Conservation (phyloP, 345 rosid genomes). For the Lumnitzera racemosa region DNA sequence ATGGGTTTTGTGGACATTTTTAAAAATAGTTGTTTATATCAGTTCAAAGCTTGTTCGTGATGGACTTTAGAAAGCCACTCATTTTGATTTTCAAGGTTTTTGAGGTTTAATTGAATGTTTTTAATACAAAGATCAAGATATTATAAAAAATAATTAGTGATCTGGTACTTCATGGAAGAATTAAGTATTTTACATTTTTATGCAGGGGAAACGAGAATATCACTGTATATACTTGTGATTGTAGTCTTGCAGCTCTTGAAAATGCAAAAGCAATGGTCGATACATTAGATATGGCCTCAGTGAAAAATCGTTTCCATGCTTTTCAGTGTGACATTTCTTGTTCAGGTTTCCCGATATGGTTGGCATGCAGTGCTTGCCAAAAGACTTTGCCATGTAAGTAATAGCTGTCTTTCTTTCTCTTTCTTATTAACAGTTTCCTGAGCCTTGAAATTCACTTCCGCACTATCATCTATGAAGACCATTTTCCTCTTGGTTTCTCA, state of each 20-base stretch:
- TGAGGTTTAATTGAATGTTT: too few species aligned
- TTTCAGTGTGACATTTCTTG: constrained; percentile 65
- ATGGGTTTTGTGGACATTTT: too few species aligned
- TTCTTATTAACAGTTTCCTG: constrained; percentile 20
- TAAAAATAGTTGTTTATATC: too few species aligned
- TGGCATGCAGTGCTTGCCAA: constrained; percentile 44
- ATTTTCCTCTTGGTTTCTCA: constrained; percentile 9
- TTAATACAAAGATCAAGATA: too few species aligned
- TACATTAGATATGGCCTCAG: constrained; percentile 10
- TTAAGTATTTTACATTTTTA: background rate
- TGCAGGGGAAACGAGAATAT: constrained; percentile 55
- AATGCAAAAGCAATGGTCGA: constrained; percentile 47
- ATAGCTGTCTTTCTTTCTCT: constrained; percentile 3
- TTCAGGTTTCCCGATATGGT: constrained; percentile 55
- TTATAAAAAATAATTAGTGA: too few species aligned
- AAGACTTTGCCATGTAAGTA: constrained; percentile 13
- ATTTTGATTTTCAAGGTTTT: too few species aligned
- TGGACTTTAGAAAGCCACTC: too few species aligned
- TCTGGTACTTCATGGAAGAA: too few species aligned
- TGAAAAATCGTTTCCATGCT: constrained; percentile 30
- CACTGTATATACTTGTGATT: constrained; percentile 72
- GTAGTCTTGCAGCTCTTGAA: constrained; percentile 69
- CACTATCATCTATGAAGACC: background rate
- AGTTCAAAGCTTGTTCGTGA: too few species aligned
- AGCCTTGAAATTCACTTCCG: background rate